Evolutionary conservation across 2,329 filamentous ascomycete species (phyloP).

Genomic region (Fusarium pseudoanthophilum): DNA sequence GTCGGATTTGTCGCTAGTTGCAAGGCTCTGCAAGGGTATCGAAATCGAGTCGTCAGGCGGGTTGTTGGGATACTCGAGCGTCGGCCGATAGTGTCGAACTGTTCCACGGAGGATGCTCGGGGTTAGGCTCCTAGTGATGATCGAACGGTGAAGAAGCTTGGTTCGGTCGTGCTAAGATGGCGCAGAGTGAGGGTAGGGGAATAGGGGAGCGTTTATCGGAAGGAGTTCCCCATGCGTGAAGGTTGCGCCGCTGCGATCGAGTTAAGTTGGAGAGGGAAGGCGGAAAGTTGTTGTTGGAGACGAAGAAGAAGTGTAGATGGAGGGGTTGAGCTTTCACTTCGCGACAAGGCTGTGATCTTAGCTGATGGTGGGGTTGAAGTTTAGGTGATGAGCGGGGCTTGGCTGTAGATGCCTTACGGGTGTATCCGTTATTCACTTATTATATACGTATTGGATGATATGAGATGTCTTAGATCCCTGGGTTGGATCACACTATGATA

Average conservation of each 20-base stretch:
- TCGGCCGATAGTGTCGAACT: not conserved
- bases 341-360: slow-evolving; percentile 45
- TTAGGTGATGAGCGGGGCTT: slow-evolving; percentile 30
- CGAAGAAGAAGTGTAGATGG: slow-evolving; percentile 34
- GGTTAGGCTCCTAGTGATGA: slow-evolving; percentile 5
- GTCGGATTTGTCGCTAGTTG: not conserved
- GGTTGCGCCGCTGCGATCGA: slow-evolving; percentile 16
- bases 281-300: not conserved
- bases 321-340: slow-evolving; percentile 44
- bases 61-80: not conserved
- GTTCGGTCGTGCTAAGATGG: not conserved
- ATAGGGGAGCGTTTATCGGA: not conserved
- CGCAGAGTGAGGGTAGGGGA: not conserved
- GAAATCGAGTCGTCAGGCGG: not conserved
- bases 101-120: not conserved
- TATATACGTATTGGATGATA: not conserved
- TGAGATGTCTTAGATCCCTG: not conserved
- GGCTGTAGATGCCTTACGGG: slow-evolving; percentile 14
- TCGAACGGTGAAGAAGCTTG: slow-evolving; percentile 1
- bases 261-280: slow-evolving; percentile 5
- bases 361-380: slow-evolving; percentile 39
- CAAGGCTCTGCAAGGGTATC: not conserved
- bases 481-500: not conserved
- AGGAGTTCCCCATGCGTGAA: not conserved
- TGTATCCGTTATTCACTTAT: not conserved